Conservation (phyloP, 179 eudicot genomes). For the Patellifolia procumbens region DNA sequence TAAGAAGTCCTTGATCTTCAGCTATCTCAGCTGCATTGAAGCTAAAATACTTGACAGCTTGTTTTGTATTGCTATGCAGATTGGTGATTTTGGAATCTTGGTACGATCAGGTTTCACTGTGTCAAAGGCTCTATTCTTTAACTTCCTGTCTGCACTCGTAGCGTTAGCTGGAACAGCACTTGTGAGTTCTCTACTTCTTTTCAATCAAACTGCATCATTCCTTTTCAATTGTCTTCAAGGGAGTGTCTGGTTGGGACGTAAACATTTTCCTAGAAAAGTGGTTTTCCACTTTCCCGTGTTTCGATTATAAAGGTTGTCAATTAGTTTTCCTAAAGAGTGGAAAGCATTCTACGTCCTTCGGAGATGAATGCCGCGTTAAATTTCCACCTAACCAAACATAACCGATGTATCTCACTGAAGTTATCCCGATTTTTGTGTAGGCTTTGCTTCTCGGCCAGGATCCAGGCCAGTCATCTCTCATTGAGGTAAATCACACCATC, state of each 20-base stretch:
- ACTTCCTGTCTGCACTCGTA: constrained; percentile 89
- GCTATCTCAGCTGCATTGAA: neutral
- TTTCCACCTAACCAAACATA: no score
- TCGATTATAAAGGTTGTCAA: no score
- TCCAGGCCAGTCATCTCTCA: constrained; percentile 96
- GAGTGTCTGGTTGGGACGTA: no score
- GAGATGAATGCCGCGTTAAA: no score
- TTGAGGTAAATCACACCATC: constrained; percentile 53
- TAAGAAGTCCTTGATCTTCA: no score
- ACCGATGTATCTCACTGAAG: neutral
- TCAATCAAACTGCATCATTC: neutral
- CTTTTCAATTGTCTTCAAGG: neutral
- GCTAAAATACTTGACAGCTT: neutral
- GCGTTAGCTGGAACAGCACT: constrained; percentile 89
- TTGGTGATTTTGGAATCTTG: constrained; percentile 87
- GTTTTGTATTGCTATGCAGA: constrained; percentile 41
- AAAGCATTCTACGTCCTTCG: no score
- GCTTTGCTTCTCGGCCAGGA: constrained; percentile 81
- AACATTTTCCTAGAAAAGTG: no score
- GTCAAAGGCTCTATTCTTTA: constrained; percentile 82
- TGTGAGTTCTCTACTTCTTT: constrained; percentile 50
- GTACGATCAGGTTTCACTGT: constrained; percentile 89
- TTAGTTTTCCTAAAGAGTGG: no score
- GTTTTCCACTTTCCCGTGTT: no score
- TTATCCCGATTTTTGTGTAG: constrained; percentile 32